Conservation (phyloP, 1,284 basidiomycete species). For the Malassezia arunalokei region DNA sequence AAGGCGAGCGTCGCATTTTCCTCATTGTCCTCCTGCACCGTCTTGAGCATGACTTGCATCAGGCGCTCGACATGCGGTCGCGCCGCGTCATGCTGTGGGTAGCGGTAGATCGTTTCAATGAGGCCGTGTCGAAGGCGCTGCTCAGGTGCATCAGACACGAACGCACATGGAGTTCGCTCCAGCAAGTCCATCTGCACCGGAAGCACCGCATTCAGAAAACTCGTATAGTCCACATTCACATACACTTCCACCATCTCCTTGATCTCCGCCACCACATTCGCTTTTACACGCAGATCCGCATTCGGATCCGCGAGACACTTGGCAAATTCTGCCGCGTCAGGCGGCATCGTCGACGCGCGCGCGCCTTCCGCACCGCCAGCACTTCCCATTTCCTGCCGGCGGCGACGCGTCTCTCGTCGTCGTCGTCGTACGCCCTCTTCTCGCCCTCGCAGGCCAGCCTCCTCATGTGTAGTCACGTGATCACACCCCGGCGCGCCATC, state of each 20-base stretch:
- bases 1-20: slow-evolving; percentile 83
- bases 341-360: slow-evolving; percentile 10
- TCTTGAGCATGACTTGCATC: slow-evolving; percentile 61
- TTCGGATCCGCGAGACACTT: slow-evolving; percentile 8
- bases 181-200: slow-evolving; percentile 69
- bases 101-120: slow-evolving; percentile 56
- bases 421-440: background rate
- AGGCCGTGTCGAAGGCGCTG: slow-evolving; percentile 56
- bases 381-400: background rate
- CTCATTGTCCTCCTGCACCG: slow-evolving; percentile 84
- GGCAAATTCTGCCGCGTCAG: slow-evolving; percentile 11
- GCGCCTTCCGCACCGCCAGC: slow-evolving; percentile 7
- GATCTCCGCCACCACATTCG: slow-evolving; percentile 31
- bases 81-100: slow-evolving; percentile 69
- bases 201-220: slow-evolving; percentile 54
- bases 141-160: slow-evolving; percentile 66
- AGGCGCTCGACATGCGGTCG: slow-evolving; percentile 61
- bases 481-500: background rate
- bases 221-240: slow-evolving; percentile 56
- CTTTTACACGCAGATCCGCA: slow-evolving; percentile 23
- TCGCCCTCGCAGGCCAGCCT: background rate
- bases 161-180: slow-evolving; percentile 62
- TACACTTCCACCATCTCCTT: slow-evolving; percentile 37
- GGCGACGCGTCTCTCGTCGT: background rate
- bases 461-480: slow-evolving; percentile 5